Percentiles rank a stretch among this genome's conserved stretches.
Evolutionary conservation across 2,329 filamentous ascomycete genomes (phyloP).

Genomic region (Exophiala sp.): DNA sequence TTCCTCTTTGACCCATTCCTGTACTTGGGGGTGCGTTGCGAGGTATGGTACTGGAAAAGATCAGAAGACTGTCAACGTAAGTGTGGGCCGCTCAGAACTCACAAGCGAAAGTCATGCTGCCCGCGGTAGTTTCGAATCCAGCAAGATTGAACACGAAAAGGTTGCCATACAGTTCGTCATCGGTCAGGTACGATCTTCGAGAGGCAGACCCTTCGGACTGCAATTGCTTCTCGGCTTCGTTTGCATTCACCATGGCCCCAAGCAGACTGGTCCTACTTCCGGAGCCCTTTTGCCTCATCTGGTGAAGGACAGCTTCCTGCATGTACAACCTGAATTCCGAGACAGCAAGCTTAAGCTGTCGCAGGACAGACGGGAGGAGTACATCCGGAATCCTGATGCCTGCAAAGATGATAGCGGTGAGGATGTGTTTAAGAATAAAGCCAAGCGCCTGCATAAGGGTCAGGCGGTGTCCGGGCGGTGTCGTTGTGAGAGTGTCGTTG

Average conservation of each 20-base stretch:
- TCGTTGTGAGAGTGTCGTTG: not conserved
- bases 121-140: conserved; percentile 40
- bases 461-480: not conserved
- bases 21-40: conserved; percentile 12
- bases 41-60: conserved; percentile 4
- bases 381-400: conserved; percentile 23
- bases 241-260: conserved; percentile 7
- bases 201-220: conserved; percentile 24
- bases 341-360: conserved; percentile 28
- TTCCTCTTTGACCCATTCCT: conserved; percentile 30
- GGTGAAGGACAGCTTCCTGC: conserved; percentile 19
- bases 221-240: conserved; percentile 23
- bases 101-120: conserved; percentile 22
- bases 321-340: conserved; percentile 29
- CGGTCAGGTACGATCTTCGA: conserved; percentile 30
- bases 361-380: conserved; percentile 30
- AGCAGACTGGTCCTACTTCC: not conserved
- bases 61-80: too few species aligned
- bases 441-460: conserved; percentile 23
- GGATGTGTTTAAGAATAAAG: conserved; percentile 24
- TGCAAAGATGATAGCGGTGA: conserved; percentile 17
- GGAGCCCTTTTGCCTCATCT: not conserved
- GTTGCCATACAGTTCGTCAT: conserved; percentile 41
- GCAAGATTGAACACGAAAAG: conserved; percentile 46
- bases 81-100: too few species aligned